Evolutionary conservation across 495 filamentous ascomycete species (phyloP).

Genomic region (Tetracladium setigerum): DNA sequence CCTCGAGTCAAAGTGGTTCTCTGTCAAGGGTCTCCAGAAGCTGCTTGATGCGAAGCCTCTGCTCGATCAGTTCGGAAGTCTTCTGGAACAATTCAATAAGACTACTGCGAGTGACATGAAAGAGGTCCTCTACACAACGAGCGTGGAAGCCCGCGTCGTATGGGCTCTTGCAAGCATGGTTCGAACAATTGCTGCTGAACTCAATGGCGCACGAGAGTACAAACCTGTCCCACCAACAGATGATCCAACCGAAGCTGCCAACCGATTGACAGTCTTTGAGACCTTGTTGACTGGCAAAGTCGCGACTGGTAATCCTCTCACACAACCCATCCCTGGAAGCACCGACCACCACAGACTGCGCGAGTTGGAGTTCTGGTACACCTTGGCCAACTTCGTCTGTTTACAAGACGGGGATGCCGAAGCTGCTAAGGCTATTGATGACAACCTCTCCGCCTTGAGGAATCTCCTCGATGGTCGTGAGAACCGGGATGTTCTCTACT

Average conservation of each 20-base stretch:
- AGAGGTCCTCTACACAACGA: conserved; percentile 51
- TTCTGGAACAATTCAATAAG: conserved; percentile 21
- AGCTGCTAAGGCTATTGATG: conserved; percentile 52
- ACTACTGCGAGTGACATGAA: conserved; percentile 42
- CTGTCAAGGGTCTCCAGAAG: conserved; percentile 28
- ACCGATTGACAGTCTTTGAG: conserved; percentile 67
- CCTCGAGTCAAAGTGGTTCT: conserved; percentile 81
- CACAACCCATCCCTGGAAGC: conserved; percentile 34
- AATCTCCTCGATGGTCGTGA: conserved; percentile 67
- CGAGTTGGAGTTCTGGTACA: conserved; percentile 75
- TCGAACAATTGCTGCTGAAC: conserved; percentile 23
- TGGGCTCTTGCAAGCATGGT: conserved; percentile 52
- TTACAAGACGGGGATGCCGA: conserved; percentile 52
- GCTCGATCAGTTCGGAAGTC: conserved; percentile 18
- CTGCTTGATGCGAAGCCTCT: conserved; percentile 9
- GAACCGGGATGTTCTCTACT: conserved; percentile 89
- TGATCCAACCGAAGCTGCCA: conserved; percentile 51
- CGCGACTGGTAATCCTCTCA: conserved; percentile 50
- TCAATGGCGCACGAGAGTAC: conserved; percentile 21
- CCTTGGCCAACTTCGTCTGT: conserved; percentile 64
- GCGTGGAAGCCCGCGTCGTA: conserved; percentile 64
- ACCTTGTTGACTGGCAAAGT: conserved; percentile 62
- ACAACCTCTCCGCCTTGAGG: conserved; percentile 53
- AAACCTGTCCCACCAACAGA: conserved; percentile 34
- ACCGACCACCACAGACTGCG: conserved; percentile 47